phyloP scores from a whole-genome alignment of 2,329 filamentous ascomycete species.

The Neurospora crassa region DNA sequence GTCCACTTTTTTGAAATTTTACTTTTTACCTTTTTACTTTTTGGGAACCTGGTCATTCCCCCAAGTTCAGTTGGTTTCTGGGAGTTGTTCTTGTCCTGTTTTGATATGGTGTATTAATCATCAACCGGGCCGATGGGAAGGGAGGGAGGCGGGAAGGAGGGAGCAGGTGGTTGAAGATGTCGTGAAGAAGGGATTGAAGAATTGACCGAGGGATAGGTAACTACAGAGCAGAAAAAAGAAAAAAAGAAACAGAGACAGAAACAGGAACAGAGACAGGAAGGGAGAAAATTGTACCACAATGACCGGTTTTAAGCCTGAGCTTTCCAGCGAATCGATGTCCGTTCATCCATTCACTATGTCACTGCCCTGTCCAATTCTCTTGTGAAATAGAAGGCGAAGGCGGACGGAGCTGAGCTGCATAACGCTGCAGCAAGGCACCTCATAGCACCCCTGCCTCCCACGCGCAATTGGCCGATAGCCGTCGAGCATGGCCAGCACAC shows the following conservation, averaged over 20 bases:
- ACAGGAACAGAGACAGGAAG: background rate
- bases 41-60: background rate
- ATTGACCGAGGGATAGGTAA: background rate
- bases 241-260: background rate
- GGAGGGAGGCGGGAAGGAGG: background rate
- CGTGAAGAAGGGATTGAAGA: background rate
- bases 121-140: background rate
- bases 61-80: background rate
- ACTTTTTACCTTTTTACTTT: background rate
- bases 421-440: constrained; percentile 18
- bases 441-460: constrained; percentile 14
- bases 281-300: background rate
- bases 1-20: background rate
- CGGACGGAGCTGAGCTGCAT: background rate
- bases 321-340: background rate
- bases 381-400: background rate
- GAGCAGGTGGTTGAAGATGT: background rate
- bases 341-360: background rate
- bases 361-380: background rate
- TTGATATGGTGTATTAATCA: background rate
- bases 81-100: background rate
- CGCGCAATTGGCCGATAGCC: constrained; percentile 20
- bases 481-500: constrained; percentile 24
- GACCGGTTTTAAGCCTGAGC: background rate
- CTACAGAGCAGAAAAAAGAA: background rate